phyloP scores from a whole-genome alignment of 129 eudicot genomes.

The Flaveria brownii region DNA sequence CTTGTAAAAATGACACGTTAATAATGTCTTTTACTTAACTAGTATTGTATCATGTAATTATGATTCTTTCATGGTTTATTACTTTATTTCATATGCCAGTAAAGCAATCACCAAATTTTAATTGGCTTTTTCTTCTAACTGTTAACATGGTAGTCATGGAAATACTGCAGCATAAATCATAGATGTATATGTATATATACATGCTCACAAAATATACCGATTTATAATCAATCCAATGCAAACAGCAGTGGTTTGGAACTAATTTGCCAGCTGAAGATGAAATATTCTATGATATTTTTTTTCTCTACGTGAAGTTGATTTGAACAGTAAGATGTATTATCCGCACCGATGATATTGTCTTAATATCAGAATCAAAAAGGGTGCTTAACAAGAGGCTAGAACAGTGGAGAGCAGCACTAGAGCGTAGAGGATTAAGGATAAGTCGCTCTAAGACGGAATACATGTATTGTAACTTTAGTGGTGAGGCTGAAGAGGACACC shows the following conservation, averaged over 20 bases:
- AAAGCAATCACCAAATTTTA: neutral
- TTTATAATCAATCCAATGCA: neutral
- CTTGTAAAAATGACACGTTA: neutral
- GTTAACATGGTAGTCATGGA: neutral
- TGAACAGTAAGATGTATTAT: slow-evolving; percentile 6
- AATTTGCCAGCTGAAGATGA: slow-evolving; percentile 14
- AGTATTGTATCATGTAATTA: neutral
- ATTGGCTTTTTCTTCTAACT: slow-evolving; percentile 1
- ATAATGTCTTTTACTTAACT: neutral
- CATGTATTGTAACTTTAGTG: too few relatives aligned
- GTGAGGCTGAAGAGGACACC: too few relatives aligned
- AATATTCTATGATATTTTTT: neutral
- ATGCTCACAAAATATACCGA: neutral
- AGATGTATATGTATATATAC: neutral
- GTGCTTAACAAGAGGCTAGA: too few relatives aligned
- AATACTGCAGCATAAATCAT: neutral
- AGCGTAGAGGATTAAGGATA: too few relatives aligned
- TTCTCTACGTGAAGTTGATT: neutral
- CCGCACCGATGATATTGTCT: too few relatives aligned
- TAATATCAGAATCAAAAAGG: too few relatives aligned
- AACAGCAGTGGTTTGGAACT: slow-evolving; percentile 15
- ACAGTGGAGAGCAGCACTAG: too few relatives aligned
- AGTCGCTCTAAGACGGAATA: too few relatives aligned
- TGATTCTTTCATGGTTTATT: neutral
- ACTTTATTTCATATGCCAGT: slow-evolving; percentile 19